A percentile compares a stretch with the other conserved stretches of the same genome.
Evolutionary conservation across 2,329 filamentous ascomycete genomes (phyloP).

Genomic region (Scorias spongiosa): DNA sequence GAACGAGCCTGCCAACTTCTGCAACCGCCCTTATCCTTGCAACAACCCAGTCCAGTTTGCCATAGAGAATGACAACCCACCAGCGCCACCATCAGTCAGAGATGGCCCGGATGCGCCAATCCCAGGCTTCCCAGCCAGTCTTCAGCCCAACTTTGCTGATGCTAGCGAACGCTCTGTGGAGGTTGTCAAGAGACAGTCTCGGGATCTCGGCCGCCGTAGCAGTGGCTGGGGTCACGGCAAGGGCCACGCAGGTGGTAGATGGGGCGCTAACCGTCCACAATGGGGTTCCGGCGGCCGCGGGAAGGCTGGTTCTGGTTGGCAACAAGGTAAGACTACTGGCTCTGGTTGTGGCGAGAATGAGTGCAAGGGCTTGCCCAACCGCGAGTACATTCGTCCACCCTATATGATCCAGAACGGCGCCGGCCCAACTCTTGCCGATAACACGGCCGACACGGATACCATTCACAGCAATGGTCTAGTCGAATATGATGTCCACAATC

Average conservation of each 20-base stretch:
- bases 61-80: conserved; percentile 4
- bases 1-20: conserved; percentile 5
- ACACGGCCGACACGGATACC: conserved; percentile 46
- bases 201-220: not conserved
- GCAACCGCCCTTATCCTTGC: conserved; percentile 5
- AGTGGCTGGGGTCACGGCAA: not conserved
- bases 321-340: conserved; percentile 4
- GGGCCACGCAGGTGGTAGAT: conserved; percentile 2
- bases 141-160: conserved; percentile 3
- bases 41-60: conserved; percentile 3
- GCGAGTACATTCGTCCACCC: conserved; percentile 27
- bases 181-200: conserved; percentile 1
- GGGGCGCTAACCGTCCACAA: conserved; percentile 1
- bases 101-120: conserved; percentile 6
- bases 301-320: conserved; percentile 2
- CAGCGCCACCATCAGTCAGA: conserved; percentile 5
- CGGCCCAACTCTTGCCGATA: conserved; percentile 7
- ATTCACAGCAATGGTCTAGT: conserved; percentile 48
- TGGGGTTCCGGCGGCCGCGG: conserved; percentile 4
- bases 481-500: conserved; percentile 59
- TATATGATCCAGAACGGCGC: conserved; percentile 49
- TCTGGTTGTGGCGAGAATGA: conserved; percentile 5
- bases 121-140: conserved; percentile 6
- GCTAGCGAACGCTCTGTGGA: not conserved
- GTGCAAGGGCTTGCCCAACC: conserved; percentile 4